Evolutionary conservation across 108 stramenopile species (phyloP).

Genomic region (Conticribra weissflogii): DNA sequence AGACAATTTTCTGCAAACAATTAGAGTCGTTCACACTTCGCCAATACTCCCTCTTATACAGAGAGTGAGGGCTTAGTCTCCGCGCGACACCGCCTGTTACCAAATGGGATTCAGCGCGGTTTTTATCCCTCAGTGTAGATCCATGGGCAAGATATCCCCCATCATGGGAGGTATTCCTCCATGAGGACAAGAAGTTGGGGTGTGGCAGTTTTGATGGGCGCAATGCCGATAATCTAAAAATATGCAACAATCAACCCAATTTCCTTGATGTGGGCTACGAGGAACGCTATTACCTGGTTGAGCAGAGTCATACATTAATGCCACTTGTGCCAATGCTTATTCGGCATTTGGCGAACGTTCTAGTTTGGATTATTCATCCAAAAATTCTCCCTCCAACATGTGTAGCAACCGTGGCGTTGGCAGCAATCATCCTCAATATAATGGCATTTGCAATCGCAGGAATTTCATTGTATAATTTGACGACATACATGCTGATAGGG

Average conservation of each 20-base stretch:
- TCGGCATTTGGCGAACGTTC: slow-evolving; percentile 45
- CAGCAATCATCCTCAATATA: slow-evolving; percentile 62
- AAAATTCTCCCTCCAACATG: slow-evolving; percentile 66
- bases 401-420: slow-evolving; percentile 57
- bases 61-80: too few relatives aligned
- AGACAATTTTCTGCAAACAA: too few relatives aligned
- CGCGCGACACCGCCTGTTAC: slow-evolving; percentile 81
- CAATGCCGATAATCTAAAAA: background rate
- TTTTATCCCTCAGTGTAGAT: slow-evolving; percentile 63
- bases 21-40: too few relatives aligned
- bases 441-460: slow-evolving; percentile 64
- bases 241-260: background rate
- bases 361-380: slow-evolving; percentile 42
- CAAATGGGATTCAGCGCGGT: slow-evolving; percentile 86
- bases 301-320: slow-evolving; percentile 79
- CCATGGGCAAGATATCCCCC: slow-evolving; percentile 47
- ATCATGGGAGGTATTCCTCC: background rate
- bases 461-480: slow-evolving; percentile 61
- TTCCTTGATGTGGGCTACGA: background rate
- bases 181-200: background rate
- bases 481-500: slow-evolving; percentile 55
- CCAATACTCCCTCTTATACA: too few relatives aligned
- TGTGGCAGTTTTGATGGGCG: too few relatives aligned
- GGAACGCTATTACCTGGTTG: slow-evolving; percentile 52
- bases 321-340: slow-evolving; percentile 73